Percentiles rank a stretch among this genome's conserved stretches.
Evolutionary conservation across 371 early-diverging fungal genomes (phyloP).

Genomic region (Mortierella sp.): DNA sequence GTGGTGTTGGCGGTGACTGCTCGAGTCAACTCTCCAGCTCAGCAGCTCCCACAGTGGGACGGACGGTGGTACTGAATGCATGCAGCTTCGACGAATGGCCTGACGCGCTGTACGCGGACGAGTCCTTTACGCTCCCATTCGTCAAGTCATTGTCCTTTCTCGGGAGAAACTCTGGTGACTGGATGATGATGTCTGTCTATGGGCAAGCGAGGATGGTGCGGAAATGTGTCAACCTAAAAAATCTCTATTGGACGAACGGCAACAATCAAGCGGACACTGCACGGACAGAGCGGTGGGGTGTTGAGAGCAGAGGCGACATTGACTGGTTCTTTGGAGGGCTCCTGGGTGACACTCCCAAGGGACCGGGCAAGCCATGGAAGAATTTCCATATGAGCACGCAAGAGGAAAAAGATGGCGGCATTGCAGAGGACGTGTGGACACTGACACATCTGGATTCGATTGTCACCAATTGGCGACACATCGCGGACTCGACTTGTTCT

Average conservation of each 20-base stretch:
- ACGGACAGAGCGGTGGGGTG: background rate
- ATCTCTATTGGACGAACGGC: background rate
- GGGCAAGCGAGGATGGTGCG: background rate
- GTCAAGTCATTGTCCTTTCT: background rate
- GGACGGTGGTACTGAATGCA: background rate
- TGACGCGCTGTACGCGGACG: background rate
- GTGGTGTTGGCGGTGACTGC: background rate
- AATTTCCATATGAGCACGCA: background rate
- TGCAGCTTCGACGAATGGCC: background rate
- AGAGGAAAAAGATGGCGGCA: background rate
- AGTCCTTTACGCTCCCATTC: background rate
- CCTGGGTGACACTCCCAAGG: background rate
- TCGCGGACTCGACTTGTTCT: background rate
- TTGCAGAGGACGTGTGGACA: background rate
- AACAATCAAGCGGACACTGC: background rate
- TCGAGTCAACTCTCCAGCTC: background rate
- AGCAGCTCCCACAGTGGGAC: background rate
- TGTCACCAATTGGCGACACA: background rate
- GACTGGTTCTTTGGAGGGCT: background rate
- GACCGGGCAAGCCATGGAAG: background rate
- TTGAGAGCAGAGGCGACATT: background rate
- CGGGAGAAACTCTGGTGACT: background rate
- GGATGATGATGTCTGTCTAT: background rate
- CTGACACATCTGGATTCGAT: background rate
- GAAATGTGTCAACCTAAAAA: background rate